Evolutionary conservation across 164 flowering plant species (phyloP), one percentile per base, ranked within the genome.

Genomic region (Sedum album): DNA sequence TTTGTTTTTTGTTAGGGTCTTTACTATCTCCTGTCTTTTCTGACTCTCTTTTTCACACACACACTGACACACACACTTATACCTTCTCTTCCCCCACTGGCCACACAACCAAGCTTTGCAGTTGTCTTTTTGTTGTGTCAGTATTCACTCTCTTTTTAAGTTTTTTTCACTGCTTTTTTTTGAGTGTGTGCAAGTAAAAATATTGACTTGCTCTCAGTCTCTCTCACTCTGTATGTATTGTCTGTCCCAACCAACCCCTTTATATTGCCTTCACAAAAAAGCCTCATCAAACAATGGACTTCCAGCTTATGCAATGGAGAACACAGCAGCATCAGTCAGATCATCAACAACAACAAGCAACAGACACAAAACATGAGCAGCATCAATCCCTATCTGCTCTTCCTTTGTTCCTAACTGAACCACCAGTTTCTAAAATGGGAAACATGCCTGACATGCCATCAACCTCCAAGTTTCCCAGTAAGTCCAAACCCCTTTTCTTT

Each of bases 291-390:
- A 36, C 61, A 53, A 90, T 88, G 97, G 94, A 88, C 81, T 90
- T 80, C 74, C 73, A 83, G 67, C 85, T 82, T 85, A 85, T 82
- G 80, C 89, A 82, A 76, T 86, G 97, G 94, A 84, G 83, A 75
- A 77, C 68, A 66, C 79, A 83, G 7, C 38, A 35, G 55, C 75
- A 82, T 68, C 81, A 86, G 88, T 84, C 87, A 82, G 88, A 83
- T 30, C 78, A 74, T 57, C 75, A 55, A 68, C 77, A 49, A 20
- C 31, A 67, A 23, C 69, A 67, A 20, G 42, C 31, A 42, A 17
- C 18, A 62, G 57, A 51, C 21, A 51, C 25, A 51, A 51, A 51
- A 51, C 57, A 51, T 6, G 57, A 51, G 26, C 71, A 69, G 35
- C 62, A 72, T 11, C 30, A 80, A 26, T 68, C 79, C 66, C 76